Evolutionary conservation across 2,329 filamentous ascomycete species (phyloP), one percentile per base, ranked within the genome.

Genomic region (Colletotrichum godetiae): DNA sequence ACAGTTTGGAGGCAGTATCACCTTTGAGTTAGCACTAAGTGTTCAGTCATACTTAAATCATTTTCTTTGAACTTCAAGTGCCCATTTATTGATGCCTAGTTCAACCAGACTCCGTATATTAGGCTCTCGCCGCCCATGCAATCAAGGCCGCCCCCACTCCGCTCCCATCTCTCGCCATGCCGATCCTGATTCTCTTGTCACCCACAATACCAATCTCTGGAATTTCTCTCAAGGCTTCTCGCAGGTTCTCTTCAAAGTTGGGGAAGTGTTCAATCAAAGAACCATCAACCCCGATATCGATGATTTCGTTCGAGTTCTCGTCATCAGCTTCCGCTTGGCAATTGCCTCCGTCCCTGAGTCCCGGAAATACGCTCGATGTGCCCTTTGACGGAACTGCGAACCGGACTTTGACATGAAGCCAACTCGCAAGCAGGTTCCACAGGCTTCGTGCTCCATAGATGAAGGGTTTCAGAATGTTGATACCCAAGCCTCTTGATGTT

Each of bases 211-310:
- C 92, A 75, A 94, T 88, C 69, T 89, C 86, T 12, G 88, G 84
- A 42, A 94, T 87, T 75, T 92, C 90, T 27, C 89, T 84, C 67
- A 94, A 81, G 12, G 92, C 91, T 77, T 90, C 88, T 12, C 92
- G 86, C 53, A 94, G 86, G 76, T 92, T 87, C 29, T 87, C 87
- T 78, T 94, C 91, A 76, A 93, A 94, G 59, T 87, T 87, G 6
- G 92, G 92, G 78, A 93, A 94, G 80, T 92, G 93, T 78, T 94
- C 92, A 2, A 94, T 91, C 59, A 94, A 82, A 73, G 89, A 92
- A 53, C 92, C 92, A 77, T 94, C 92, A 5, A 94, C 92, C 74
- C 92, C 92, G 68, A 94, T 86, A 76, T 94, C 92, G 49, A 84
- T 79, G 5, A 91, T 86, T 13, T 90, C 83, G 2, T 60, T 22